These are phyloP conservation scores for Psilocybe subaeruginosa DNA, from an alignment of 768 basidiomycete genomes.

Conservation along the genomic window DNA sequence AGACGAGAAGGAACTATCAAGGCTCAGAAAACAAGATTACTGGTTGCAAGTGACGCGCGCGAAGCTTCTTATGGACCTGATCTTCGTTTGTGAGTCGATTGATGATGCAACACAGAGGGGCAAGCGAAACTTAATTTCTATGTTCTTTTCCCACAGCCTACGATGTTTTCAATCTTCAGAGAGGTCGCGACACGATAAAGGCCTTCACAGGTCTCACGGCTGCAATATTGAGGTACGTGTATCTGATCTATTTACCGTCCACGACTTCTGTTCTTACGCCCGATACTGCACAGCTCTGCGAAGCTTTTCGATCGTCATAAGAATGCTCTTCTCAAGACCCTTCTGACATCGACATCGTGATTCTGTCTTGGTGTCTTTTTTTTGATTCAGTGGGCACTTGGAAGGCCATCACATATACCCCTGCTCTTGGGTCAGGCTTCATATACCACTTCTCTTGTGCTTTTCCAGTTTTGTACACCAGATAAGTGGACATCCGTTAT, in stretches of 20 bases:
- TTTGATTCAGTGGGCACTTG: neutral
- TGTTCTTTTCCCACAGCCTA: slow-evolving; percentile 54
- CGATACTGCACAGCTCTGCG: slow-evolving; percentile 35
- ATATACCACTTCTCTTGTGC: slow-evolving; percentile 6
- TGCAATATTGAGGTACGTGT: slow-evolving; percentile 69
- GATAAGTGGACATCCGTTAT: neutral
- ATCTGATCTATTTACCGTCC: slow-evolving; percentile 1
- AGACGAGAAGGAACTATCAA: slow-evolving; percentile 70
- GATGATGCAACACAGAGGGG: slow-evolving; percentile 4
- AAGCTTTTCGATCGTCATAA: slow-evolving; percentile 80
- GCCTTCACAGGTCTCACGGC: slow-evolving; percentile 69
- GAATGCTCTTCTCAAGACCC: slow-evolving; percentile 58
- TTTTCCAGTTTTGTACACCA: neutral
- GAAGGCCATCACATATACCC: slow-evolving; percentile 1
- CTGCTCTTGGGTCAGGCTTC: neutral
- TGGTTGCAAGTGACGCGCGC: slow-evolving; percentile 73
- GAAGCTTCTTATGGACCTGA: slow-evolving; percentile 82
- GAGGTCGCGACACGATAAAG: slow-evolving; percentile 62
- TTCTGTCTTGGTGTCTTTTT: neutral
- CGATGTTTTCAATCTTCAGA: slow-evolving; percentile 73
- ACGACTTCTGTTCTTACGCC: slow-evolving; percentile 8
- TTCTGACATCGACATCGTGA: slow-evolving; percentile 26
- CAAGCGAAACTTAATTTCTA: slow-evolving; percentile 1
- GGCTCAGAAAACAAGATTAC: slow-evolving; percentile 71
- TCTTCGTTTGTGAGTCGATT: slow-evolving; percentile 75